These are phyloP conservation scores for Thalassiosira delicatula DNA, from an alignment of 352 stramenopile species.

Conservation along the genomic window DNA sequence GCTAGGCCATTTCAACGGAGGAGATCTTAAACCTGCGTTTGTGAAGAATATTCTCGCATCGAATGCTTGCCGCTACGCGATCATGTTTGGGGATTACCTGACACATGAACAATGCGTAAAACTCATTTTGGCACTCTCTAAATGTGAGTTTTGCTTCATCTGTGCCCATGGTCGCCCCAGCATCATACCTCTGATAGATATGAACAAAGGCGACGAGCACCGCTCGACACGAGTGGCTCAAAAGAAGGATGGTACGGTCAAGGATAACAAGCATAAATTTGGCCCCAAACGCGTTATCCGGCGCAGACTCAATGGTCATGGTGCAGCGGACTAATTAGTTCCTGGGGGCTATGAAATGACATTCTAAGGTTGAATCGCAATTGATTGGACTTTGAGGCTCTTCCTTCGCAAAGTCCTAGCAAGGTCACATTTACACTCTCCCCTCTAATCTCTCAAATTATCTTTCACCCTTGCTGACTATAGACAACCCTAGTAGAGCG, in stretches of 20 bases:
- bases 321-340: too few relatives aligned
- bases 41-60: conserved; percentile 88
- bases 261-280: conserved; percentile 6
- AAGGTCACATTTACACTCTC: too few relatives aligned
- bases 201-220: conserved; percentile 49
- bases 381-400: too few relatives aligned
- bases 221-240: conserved; percentile 5
- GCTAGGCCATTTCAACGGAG: conserved; percentile 60
- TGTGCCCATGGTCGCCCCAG: conserved; percentile 90
- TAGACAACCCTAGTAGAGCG: too few relatives aligned
- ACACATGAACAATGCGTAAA: conserved; percentile 83
- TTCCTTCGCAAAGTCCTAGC: too few relatives aligned
- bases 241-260: neutral
- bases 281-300: conserved; percentile 1
- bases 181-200: conserved; percentile 88
- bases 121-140: conserved; percentile 85
- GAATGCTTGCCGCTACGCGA: conserved; percentile 89
- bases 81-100: conserved; percentile 92
- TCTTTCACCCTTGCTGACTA: too few relatives aligned
- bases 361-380: too few relatives aligned
- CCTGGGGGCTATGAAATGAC: too few relatives aligned
- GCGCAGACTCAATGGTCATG: too few relatives aligned
- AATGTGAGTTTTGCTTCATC: conserved; percentile 89
- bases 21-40: conserved; percentile 51
- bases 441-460: too few relatives aligned